Base-by-base conservation (phyloP, 345 rosid species). In the Gossypium australe region DNA sequence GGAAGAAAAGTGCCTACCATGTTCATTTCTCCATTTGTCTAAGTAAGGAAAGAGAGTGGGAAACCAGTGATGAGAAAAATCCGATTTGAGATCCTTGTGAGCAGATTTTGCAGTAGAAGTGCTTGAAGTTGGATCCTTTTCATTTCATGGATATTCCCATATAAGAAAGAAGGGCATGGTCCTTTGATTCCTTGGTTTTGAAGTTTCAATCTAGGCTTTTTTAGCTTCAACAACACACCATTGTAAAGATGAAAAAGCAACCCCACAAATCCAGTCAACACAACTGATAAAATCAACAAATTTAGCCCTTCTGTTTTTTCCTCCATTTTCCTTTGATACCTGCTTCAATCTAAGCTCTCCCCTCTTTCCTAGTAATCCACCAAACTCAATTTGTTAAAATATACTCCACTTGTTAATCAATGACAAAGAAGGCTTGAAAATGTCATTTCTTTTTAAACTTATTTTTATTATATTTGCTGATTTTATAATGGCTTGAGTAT, bases 171-270 rank as follows among this genome's bases (percentile, higher is more conserved):
- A 77, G 84, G 86, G 51, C 75, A 52, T 18, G 88, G 88, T 7
- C 88, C 90, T 69, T n/a, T 62, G 61, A 85, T 55, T 9, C 90
- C 90, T 79, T 84, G 88, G 71, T 61, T 79, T 70, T 27, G 52
- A 58, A 87, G 85, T 71, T 7, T 79, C 41, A 80, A 78, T 17
- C 82, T 76, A 17, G 82, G 61, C 64, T 53, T 74, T 71, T 41
- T 55, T 17, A 84, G 86, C 69, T 73, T 80, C 78, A 68, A 51
- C 13, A 72, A 18, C 74, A 84, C 71, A 55, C 52, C 49, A 38
- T 29, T 38, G 60, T 45, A 80, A 11, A 72, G 12, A 48, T 69
- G 71, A 2, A 68, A 59, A 51, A 77, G 47, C 67, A 77, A 55
- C 2, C 74, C 47, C 53, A 68, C 68, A 52, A 79, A 1, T 8